Conservation (phyloP, 2,329 filamentous ascomycete genomes). For the Juglanconis oblonga region DNA sequence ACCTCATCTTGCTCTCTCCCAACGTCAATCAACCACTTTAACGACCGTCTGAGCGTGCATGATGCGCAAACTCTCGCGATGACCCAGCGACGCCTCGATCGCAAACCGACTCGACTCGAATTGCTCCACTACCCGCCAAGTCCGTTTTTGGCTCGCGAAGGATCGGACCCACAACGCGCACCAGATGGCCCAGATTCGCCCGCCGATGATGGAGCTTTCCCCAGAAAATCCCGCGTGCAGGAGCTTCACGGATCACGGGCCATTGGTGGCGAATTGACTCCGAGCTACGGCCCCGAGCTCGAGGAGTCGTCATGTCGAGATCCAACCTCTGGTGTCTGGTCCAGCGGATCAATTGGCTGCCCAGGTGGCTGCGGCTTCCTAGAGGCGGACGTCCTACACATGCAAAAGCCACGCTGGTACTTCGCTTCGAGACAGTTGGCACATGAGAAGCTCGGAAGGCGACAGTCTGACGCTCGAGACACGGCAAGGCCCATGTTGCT, state of each 20-base stretch:
- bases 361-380: neutral
- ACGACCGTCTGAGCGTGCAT: neutral
- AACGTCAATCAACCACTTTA: too few species aligned
- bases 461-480: neutral
- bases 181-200: neutral
- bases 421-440: too few species aligned
- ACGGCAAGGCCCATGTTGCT: neutral
- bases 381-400: neutral
- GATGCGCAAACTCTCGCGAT: too few species aligned
- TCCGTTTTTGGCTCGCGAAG: neutral
- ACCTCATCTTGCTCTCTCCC: too few species aligned
- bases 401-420: neutral
- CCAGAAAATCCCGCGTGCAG: constrained; percentile 16
- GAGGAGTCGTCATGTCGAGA: too few species aligned
- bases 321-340: too few species aligned
- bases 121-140: neutral
- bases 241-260: neutral
- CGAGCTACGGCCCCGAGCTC: neutral
- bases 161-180: constrained; percentile 10
- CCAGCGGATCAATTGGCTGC: neutral
- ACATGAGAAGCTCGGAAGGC: too few species aligned
- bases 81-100: neutral
- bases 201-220: constrained; percentile 18
- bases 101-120: constrained; percentile 7
- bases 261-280: neutral